A percentile compares a stretch with the other conserved stretches of the same genome.
Conservation (phyloP, 225 moss, liverwort and hornwort species). For the Takakia lepidozioides region DNA sequence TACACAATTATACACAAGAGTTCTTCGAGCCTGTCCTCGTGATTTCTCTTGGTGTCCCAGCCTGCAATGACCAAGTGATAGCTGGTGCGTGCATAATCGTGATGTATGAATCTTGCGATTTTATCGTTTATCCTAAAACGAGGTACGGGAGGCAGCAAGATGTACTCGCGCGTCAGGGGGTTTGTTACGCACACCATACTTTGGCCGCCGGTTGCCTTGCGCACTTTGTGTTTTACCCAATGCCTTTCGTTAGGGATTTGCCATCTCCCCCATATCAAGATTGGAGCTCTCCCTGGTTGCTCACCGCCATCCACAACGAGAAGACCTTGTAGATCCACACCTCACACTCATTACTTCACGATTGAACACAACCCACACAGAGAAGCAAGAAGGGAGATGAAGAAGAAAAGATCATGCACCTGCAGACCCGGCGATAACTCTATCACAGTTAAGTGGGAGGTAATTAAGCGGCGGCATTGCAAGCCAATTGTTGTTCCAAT, state of each 20-base stretch:
- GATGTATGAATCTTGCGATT: constrained; percentile 35
- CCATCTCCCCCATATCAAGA: constrained; percentile 33
- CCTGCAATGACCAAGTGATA: constrained; percentile 51
- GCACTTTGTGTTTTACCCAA: constrained; percentile 26
- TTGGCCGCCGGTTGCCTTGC: constrained; percentile 31
- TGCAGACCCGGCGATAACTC: constrained; percentile 38
- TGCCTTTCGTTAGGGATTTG: constrained; percentile 38
- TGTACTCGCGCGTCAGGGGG: constrained; percentile 39
- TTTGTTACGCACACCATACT: constrained; percentile 42
- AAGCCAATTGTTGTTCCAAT: constrained; percentile 25
- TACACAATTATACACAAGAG: constrained; percentile 41
- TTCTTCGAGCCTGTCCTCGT: constrained; percentile 12
- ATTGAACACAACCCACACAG: not conserved
- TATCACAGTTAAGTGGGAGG: constrained; percentile 39
- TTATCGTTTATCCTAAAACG: constrained; percentile 34
- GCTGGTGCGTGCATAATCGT: constrained; percentile 21
- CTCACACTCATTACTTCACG: not conserved
- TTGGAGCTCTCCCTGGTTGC: constrained; percentile 28
- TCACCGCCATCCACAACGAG: constrained; percentile 53
- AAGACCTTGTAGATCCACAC: constrained; percentile 18
- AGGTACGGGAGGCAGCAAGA: constrained; percentile 36
- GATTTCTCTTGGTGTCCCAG: constrained; percentile 30
- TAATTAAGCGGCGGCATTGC: constrained; percentile 46
- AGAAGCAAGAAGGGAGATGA: not conserved
- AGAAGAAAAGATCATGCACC: constrained; percentile 7